A percentile compares a stretch with the other conserved stretches of the same genome.
Conservation (phyloP, 1,284 basidiomycete genomes). For the Cystobasidium pallidum region DNA sequence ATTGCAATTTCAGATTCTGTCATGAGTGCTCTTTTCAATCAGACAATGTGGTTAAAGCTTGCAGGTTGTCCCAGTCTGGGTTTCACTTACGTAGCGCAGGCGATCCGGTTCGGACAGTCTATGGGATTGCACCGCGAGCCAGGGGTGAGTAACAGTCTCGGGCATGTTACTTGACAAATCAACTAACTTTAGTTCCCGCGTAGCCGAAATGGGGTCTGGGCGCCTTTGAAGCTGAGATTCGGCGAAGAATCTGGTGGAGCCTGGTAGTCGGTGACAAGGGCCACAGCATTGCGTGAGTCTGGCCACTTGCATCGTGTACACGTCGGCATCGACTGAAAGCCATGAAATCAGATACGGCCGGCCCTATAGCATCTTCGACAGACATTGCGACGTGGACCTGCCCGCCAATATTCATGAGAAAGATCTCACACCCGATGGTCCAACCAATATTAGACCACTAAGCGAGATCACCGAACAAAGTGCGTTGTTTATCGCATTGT, state of each 20-base stretch:
- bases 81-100: slow-evolving; percentile 39
- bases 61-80: slow-evolving; percentile 35
- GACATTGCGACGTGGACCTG: slow-evolving; percentile 41
- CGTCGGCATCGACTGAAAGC: too few species aligned
- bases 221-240: slow-evolving; percentile 39
- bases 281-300: slow-evolving; percentile 20
- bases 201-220: slow-evolving; percentile 35
- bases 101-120: slow-evolving; percentile 34
- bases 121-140: slow-evolving; percentile 41
- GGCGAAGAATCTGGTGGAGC: slow-evolving; percentile 36
- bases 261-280: slow-evolving; percentile 24
- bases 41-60: slow-evolving; percentile 35
- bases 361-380: slow-evolving; percentile 36
- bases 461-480: slow-evolving; percentile 36
- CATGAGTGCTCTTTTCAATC: slow-evolving; percentile 22
- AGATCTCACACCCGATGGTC: slow-evolving; percentile 42
- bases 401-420: slow-evolving; percentile 42
- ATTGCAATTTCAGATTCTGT: background rate
- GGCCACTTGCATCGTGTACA: background rate
- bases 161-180: too few species aligned
- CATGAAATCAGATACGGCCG: slow-evolving; percentile 24
- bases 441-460: slow-evolving; percentile 24
- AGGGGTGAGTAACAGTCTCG: slow-evolving; percentile 12
- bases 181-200: too few species aligned
- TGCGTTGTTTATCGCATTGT: background rate